These are phyloP conservation scores for Phytophthora niederhauseri DNA, from an alignment of 352 stramenopile species.

Conservation along the genomic window DNA sequence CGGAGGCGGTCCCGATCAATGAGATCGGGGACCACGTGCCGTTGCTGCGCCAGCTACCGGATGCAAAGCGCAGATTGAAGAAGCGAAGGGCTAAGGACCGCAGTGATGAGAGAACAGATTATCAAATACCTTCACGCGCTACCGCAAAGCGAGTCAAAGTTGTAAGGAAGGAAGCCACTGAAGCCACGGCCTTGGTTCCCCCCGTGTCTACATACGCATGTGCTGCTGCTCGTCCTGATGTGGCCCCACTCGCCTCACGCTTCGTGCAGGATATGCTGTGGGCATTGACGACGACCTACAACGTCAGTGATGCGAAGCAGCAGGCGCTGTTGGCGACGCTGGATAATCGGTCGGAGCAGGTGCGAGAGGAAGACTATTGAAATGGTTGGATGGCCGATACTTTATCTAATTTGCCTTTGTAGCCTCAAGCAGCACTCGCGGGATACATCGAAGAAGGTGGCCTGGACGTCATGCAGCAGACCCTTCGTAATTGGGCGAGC, in stretches of 20 bases:
- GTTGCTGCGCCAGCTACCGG: slow-evolving; percentile 5
- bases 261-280: slow-evolving; percentile 19
- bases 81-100: neutral
- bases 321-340: slow-evolving; percentile 5
- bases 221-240: neutral
- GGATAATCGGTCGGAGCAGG: slow-evolving; percentile 15
- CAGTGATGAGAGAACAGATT: neutral
- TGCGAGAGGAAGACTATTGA: neutral
- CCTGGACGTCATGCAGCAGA: slow-evolving; percentile 7
- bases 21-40: slow-evolving; percentile 30
- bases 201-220: neutral
- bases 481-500: slow-evolving; percentile 1
- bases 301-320: slow-evolving; percentile 6
- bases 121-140: neutral
- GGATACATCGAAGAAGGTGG: slow-evolving; percentile 20
- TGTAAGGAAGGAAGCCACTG: neutral
- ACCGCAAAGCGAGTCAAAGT: slow-evolving; percentile 6
- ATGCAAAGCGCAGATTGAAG: neutral
- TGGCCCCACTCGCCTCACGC: neutral
- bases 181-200: neutral
- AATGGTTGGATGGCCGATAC: neutral
- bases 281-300: slow-evolving; percentile 1
- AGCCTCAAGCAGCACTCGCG: slow-evolving; percentile 21
- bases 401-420: slow-evolving; percentile 1
- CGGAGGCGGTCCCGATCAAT: slow-evolving; percentile 11